Evolutionary conservation across 257 asterid species (phyloP).

Genomic region (Vinca minor): DNA sequence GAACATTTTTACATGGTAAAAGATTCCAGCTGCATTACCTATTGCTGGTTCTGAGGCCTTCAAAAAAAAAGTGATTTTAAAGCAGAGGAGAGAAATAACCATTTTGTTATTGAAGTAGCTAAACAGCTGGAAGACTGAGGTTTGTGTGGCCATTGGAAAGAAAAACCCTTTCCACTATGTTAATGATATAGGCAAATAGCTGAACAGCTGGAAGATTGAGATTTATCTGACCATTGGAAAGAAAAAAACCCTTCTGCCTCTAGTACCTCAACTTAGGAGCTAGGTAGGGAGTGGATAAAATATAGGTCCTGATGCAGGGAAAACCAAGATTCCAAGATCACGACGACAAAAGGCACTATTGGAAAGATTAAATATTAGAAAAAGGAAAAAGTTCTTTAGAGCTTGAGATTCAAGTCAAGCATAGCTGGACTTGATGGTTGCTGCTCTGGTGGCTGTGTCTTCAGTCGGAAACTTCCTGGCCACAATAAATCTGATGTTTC

Average conservation of each 20-base stretch:
- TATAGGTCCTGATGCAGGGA: no score
- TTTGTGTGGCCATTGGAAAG: background rate
- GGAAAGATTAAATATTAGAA: no score
- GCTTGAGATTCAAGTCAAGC: slow-evolving; percentile 82
- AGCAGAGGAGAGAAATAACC: background rate
- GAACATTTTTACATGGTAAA: background rate
- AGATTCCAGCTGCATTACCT: background rate
- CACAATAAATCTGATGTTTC: slow-evolving; percentile 57
- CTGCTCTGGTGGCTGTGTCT: slow-evolving; percentile 37
- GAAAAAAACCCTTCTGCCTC: background rate
- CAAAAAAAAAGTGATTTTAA: no score
- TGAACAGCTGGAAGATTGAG: no score
- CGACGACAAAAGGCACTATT: no score
- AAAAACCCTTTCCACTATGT: no score
- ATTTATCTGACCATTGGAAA: no score
- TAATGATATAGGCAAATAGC: no score
- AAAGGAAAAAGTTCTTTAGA: slow-evolving; percentile 38
- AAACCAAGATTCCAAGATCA: no score
- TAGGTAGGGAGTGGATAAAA: no score
- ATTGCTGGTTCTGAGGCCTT: background rate
- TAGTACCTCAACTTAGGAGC: background rate
- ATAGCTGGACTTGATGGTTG: slow-evolving; percentile 32
- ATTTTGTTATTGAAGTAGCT: background rate
- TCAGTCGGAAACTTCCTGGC: slow-evolving; percentile 81
- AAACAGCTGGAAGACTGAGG: background rate